These are phyloP conservation scores for Plantago coronopus DNA, from an alignment of 305 asterid species.

Conservation along the genomic window DNA sequence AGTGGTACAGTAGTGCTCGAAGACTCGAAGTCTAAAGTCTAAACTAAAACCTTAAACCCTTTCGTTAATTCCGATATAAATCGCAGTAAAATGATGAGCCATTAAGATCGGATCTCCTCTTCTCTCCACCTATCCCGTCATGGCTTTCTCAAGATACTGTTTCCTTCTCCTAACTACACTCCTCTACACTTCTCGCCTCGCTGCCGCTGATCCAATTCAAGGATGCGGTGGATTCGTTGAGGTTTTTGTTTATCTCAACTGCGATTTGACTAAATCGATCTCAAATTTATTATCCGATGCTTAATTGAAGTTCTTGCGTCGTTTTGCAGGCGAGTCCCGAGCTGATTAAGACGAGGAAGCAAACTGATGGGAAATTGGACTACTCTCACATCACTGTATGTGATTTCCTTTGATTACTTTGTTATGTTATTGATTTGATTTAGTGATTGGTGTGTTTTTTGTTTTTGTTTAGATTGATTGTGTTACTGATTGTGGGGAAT, in stretches of 20 bases:
- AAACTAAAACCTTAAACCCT: too few species aligned
- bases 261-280: conserved; percentile 17
- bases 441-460: background rate
- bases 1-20: too few species aligned
- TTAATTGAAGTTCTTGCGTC: conserved; percentile 1
- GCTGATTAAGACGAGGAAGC: conserved; percentile 77
- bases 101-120: conserved; percentile 25
- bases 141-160: conserved; percentile 29
- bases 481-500: conserved; percentile 17
- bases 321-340: conserved; percentile 66
- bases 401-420: background rate
- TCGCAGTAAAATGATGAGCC: conserved; percentile 24
- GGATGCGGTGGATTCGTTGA: conserved; percentile 99
- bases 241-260: conserved; percentile 36
- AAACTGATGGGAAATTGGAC: conserved; percentile 66
- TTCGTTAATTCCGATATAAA: background rate
- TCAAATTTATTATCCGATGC: background rate
- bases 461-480: background rate
- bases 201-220: conserved; percentile 65
- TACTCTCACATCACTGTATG: conserved; percentile 82
- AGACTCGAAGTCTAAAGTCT: too few species aligned
- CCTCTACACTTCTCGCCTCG: conserved; percentile 29
- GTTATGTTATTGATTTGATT: background rate
- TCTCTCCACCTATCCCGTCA: conserved; percentile 28
- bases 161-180: conserved; percentile 26